Conservation (phyloP, 148 eudicot species). For the Amaranthus palmeri region DNA sequence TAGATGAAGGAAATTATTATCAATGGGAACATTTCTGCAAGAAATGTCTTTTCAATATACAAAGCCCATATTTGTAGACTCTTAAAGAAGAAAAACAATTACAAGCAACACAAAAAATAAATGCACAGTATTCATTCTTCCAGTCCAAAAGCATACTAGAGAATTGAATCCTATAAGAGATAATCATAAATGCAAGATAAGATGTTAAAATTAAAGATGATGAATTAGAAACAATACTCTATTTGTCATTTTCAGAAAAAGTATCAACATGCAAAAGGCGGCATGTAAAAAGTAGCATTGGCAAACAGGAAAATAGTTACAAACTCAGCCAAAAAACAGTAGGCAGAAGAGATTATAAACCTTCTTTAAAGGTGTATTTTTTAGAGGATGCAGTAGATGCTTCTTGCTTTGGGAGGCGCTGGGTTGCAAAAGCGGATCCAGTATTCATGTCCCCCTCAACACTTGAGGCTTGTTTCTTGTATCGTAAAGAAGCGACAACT, state of each 20-base stretch:
- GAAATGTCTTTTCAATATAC: no score
- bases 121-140: no score
- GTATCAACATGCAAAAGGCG: neutral
- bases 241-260: neutral
- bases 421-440: constrained; percentile 63
- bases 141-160: no score
- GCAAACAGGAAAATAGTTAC: neutral
- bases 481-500: constrained; percentile 45
- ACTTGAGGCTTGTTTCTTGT: constrained; percentile 73
- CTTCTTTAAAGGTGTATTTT: constrained; percentile 68
- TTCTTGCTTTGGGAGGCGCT: constrained; percentile 74
- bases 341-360: constrained; percentile 25
- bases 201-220: no score
- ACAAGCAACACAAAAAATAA: no score
- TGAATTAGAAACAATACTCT: no score
- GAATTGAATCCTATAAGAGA: no score
- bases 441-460: constrained; percentile 83
- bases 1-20: no score
- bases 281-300: neutral
- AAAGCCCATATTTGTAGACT: no score
- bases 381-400: constrained; percentile 86
- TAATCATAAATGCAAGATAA: no score
- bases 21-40: no score
- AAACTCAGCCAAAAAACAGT: neutral
- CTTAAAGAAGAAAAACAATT: no score